A percentile compares a stretch with the other conserved stretches of the same genome.
Conservation (phyloP, 108 stramenopile genomes). For the Hondaea fermentalgiana region DNA sequence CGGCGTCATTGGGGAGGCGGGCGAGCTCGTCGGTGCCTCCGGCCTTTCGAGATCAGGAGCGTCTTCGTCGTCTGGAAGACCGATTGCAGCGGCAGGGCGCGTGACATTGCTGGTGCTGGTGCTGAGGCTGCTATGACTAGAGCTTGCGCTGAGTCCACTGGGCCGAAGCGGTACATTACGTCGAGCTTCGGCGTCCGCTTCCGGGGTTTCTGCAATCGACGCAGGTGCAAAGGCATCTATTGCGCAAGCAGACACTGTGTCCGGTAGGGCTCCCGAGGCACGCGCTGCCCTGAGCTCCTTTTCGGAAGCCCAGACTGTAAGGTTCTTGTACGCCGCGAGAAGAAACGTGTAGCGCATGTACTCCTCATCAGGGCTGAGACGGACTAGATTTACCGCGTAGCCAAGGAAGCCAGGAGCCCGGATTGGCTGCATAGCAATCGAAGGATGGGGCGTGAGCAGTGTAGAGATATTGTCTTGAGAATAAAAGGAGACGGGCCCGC, state of each 20-base stretch:
- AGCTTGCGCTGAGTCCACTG: too few relatives aligned
- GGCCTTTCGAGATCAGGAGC: too few relatives aligned
- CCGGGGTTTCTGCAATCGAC: neutral
- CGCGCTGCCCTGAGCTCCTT: neutral
- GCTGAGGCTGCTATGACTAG: too few relatives aligned
- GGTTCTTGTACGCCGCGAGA: neutral
- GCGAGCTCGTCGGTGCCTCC: too few relatives aligned
- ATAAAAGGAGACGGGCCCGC: neutral
- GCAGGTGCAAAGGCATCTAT: neutral
- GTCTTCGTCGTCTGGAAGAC: too few relatives aligned
- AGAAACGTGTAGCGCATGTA: conserved; percentile 18
- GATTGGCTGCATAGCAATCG: neutral
- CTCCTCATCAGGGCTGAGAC: neutral
- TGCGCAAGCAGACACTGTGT: neutral
- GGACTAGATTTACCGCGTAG: neutral
- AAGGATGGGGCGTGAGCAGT: neutral
- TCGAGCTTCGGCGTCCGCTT: neutral
- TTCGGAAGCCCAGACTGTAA: neutral
- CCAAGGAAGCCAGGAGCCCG: neutral
- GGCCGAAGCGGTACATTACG: too few relatives aligned
- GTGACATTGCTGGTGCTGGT: too few relatives aligned
- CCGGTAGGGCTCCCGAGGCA: neutral
- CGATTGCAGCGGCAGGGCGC: too few relatives aligned
- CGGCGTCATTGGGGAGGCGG: neutral
- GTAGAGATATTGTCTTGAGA: neutral